Percentiles rank a stretch among this genome's conserved stretches.
phyloP scores from a whole-genome alignment of 2,329 filamentous ascomycete genomes.

The Ophiostoma triangulosporum region DNA sequence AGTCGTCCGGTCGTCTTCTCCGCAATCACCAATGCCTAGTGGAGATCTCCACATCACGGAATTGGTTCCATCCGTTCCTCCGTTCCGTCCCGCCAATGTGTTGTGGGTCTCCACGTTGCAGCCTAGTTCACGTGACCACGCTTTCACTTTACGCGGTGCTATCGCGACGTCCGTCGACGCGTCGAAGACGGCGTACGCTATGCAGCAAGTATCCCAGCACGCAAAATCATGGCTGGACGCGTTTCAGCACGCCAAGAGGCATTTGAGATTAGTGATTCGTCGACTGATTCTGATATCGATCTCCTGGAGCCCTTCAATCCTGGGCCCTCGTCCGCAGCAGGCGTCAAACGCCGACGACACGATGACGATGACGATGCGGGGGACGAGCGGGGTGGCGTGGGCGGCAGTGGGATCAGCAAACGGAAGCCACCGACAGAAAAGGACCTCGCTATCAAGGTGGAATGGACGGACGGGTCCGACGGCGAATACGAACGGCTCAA shows the following conservation, averaged over 20 bases:
- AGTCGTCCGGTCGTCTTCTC: not conserved
- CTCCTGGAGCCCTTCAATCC: slow-evolving; percentile 4
- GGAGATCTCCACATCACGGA: not conserved
- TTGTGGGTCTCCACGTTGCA: not conserved
- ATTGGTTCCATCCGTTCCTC: not conserved
- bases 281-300: not conserved
- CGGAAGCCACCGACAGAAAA: not conserved
- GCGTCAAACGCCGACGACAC: slow-evolving; percentile 18
- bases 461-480: slow-evolving; percentile 46
- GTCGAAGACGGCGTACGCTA: too few species aligned
- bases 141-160: slow-evolving; percentile 4
- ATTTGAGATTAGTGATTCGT: slow-evolving; percentile 6
- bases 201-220: too few species aligned
- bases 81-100: not conserved
- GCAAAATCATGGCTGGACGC: slow-evolving; percentile 10
- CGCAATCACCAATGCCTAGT: slow-evolving; percentile 1
- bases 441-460: slow-evolving; percentile 27
- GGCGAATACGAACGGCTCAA: slow-evolving; percentile 38
- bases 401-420: not conserved
- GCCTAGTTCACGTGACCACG: slow-evolving; percentile 8
- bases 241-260: not conserved
- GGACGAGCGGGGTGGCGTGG: slow-evolving; percentile 2
- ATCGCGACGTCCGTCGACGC: not conserved
- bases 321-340: not conserved
- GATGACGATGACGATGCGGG: slow-evolving; percentile 19